Evolutionary conservation across 164 flowering plant species (phyloP).

Genomic region (Vitis labrusca): DNA sequence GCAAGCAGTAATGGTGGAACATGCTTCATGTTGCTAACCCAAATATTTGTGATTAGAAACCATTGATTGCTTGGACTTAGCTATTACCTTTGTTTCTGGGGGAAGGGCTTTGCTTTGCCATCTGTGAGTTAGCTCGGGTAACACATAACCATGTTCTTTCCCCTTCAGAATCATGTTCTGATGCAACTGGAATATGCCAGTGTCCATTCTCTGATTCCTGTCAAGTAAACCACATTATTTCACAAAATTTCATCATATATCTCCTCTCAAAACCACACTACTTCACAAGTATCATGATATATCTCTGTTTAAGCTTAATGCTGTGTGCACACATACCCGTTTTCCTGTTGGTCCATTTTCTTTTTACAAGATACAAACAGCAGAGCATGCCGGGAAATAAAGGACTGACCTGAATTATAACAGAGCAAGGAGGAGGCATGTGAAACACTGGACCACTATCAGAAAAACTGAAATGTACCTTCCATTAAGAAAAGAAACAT

Average conservation of each 20-base stretch:
- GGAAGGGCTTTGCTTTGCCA: constrained; percentile 20
- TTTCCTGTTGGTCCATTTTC: neutral
- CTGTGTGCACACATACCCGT: too few relatives aligned
- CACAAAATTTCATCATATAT: too few relatives aligned
- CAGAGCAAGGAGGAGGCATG: constrained; percentile 89
- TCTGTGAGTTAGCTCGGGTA: constrained; percentile 32
- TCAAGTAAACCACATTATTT: neutral
- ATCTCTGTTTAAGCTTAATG: too few relatives aligned
- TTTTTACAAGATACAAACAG: neutral
- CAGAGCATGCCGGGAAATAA: neutral
- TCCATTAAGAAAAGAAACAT: constrained; percentile 19
- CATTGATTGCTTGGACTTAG: neutral
- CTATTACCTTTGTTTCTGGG: constrained; percentile 33
- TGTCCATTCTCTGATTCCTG: constrained; percentile 82
- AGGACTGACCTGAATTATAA: constrained; percentile 77
- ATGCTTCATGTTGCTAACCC: neutral
- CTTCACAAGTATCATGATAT: neutral
- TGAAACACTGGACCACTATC: constrained; percentile 63
- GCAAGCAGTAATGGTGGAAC: too few relatives aligned
- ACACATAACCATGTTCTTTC: constrained; percentile 75
- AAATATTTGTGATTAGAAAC: neutral
- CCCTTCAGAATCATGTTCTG: constrained; percentile 41
- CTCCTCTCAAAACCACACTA: neutral
- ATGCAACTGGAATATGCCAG: constrained; percentile 80
- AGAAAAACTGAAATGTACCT: constrained; percentile 77